A percentile compares a stretch with the other conserved stretches of the same genome.
Conservation (phyloP, 208 protist genomes). For the Trypanosoma mega region DNA sequence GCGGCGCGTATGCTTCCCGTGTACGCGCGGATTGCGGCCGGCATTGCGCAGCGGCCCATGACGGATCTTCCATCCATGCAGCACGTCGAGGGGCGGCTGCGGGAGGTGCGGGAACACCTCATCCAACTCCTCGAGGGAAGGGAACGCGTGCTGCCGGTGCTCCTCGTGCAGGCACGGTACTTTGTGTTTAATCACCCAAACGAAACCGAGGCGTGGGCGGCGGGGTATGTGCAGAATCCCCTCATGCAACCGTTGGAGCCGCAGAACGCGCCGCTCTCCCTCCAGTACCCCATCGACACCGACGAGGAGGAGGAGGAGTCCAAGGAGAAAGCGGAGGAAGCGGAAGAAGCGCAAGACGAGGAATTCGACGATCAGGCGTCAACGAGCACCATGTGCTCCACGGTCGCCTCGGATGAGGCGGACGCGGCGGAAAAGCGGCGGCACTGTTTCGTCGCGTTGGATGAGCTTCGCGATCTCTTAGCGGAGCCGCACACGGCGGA, state of each 20-base stretch:
- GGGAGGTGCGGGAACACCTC: constrained; percentile 24
- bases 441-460: constrained; percentile 17
- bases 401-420: constrained; percentile 23
- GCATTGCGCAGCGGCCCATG: constrained; percentile 20
- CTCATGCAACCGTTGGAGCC: not conserved
- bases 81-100: constrained; percentile 29
- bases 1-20: constrained; percentile 15
- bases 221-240: constrained; percentile 15
- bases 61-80: constrained; percentile 28
- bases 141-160: constrained; percentile 30
- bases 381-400: constrained; percentile 8
- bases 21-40: constrained; percentile 24
- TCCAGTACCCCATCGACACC: not conserved
- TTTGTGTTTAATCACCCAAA: constrained; percentile 29
- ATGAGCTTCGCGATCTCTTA: constrained; percentile 28
- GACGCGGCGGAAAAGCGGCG: not conserved
- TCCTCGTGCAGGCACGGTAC: constrained; percentile 32
- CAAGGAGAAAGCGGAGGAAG: not conserved
- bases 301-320: not conserved
- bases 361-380: not conserved
- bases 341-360: not conserved
- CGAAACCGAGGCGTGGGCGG: constrained; percentile 28
- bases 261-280: not conserved
- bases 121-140: constrained; percentile 19
- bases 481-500: constrained; percentile 18